phyloP scores from a whole-genome alignment of 2,329 filamentous ascomycete species.

The Phialocephala subalpina region DNA sequence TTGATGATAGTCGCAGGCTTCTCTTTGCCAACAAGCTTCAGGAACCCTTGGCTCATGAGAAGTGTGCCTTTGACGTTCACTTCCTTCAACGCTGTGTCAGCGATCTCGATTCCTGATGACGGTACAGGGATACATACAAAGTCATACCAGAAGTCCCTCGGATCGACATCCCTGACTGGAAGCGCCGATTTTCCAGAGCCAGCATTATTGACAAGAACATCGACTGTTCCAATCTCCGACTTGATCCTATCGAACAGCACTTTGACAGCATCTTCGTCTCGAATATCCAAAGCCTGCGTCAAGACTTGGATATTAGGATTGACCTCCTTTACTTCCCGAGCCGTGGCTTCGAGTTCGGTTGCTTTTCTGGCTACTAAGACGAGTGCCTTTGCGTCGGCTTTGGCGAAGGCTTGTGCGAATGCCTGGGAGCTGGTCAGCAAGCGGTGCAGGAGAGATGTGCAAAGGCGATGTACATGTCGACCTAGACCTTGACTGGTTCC shows the following conservation, averaged over 20 bases:
- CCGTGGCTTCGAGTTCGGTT: constrained; percentile 39
- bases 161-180: constrained; percentile 15
- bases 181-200: constrained; percentile 10
- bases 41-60: constrained; percentile 44
- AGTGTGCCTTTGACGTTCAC: constrained; percentile 46
- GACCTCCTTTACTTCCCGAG: constrained; percentile 39
- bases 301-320: constrained; percentile 44
- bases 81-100: constrained; percentile 28
- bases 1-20: constrained; percentile 29
- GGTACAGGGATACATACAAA: constrained; percentile 15
- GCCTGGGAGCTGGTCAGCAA: constrained; percentile 11
- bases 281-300: constrained; percentile 42
- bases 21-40: constrained; percentile 31
- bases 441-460: not conserved
- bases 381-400: constrained; percentile 45
- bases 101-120: not conserved
- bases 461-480: constrained; percentile 9
- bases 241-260: constrained; percentile 31
- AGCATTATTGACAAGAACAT: constrained; percentile 53
- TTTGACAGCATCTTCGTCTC: constrained; percentile 28
- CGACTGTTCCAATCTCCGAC: constrained; percentile 52
- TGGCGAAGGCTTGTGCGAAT: constrained; percentile 37
- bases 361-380: constrained; percentile 45
- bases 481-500: constrained; percentile 51
- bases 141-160: constrained; percentile 28